Conservation (phyloP, 306 rosid genomes). For the Phaseolus lunatus region DNA sequence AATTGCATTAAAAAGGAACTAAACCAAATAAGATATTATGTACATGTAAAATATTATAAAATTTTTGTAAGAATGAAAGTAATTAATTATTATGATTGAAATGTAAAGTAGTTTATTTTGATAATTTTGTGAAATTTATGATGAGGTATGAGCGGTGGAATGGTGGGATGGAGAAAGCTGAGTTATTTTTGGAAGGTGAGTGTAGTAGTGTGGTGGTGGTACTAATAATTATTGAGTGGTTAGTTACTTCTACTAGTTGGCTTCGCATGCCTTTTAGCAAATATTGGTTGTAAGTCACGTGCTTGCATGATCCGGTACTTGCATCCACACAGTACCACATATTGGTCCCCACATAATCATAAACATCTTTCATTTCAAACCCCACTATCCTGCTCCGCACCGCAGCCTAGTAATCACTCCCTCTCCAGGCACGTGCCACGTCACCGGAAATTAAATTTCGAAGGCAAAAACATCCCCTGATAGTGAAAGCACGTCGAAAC, state of each 20-base stretch:
- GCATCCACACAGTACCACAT: conserved; percentile 25
- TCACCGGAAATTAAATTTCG: background rate
- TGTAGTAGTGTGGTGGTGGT: too few species aligned
- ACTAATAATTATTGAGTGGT: background rate
- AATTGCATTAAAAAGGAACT: too few species aligned
- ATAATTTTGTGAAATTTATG: too few species aligned
- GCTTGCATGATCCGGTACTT: conserved; percentile 36
- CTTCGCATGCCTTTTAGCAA: background rate
- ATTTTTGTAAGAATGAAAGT: too few species aligned
- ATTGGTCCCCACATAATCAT: conserved; percentile 32
- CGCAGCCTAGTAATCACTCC: conserved; percentile 24
- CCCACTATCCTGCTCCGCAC: conserved; percentile 13
- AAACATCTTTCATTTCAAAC: conserved; percentile 3
- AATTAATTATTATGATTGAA: too few species aligned
- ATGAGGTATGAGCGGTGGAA: too few species aligned
- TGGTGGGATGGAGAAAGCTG: too few species aligned
- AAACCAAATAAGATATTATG: too few species aligned
- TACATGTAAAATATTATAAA: too few species aligned
- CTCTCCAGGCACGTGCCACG: conserved; percentile 30
- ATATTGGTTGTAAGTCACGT: conserved; percentile 49
- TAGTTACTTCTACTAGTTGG: background rate
- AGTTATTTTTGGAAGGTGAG: too few species aligned
- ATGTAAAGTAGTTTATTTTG: too few species aligned
- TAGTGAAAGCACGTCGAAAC: conserved; percentile 32
- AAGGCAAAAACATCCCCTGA: conserved; percentile 7